Percentiles rank a stretch among this genome's conserved stretches.
These are phyloP conservation scores for Globisporangium spiculum DNA, from an alignment of 352 stramenopile genomes.

Conservation along the genomic window DNA sequence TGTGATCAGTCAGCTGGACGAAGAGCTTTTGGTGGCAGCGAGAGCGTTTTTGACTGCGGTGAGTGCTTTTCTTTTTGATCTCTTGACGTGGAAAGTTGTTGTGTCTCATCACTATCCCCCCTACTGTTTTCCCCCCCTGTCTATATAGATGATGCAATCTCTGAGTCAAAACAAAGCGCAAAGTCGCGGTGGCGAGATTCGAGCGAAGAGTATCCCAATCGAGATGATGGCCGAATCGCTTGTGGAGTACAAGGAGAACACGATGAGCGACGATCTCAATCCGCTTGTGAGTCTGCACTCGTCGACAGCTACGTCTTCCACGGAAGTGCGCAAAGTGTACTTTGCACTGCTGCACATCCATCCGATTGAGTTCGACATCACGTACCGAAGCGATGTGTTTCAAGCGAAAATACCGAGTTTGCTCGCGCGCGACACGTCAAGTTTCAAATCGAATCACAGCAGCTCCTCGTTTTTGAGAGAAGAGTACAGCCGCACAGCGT, in stretches of 20 bases:
- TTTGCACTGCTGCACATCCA: conserved; percentile 88
- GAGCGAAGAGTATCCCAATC: conserved; percentile 78
- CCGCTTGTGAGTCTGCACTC: conserved; percentile 69
- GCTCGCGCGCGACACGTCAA: conserved; percentile 52
- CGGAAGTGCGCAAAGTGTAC: conserved; percentile 83
- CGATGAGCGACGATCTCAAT: conserved; percentile 72
- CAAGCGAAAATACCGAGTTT: conserved; percentile 56
- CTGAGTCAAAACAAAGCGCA: conserved; percentile 63
- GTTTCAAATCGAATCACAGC: conserved; percentile 30
- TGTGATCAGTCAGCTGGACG: conserved; percentile 80
- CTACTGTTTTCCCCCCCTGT: conserved; percentile 10
- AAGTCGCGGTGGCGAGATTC: conserved; percentile 75
- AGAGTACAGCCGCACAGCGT: conserved; percentile 38
- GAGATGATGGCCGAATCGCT: conserved; percentile 78
- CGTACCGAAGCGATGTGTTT: conserved; percentile 85
- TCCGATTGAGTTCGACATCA: conserved; percentile 87
- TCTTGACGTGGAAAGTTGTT: conserved; percentile 3
- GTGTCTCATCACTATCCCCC: background rate
- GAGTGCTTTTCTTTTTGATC: conserved; percentile 11
- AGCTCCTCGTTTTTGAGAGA: conserved; percentile 18
- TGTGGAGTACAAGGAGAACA: conserved; percentile 76
- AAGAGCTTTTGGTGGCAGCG: conserved; percentile 77
- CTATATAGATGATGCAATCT: conserved; percentile 51
- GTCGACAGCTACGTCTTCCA: conserved; percentile 61
- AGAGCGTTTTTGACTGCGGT: conserved; percentile 76